A percentile compares a stretch with the other conserved stretches of the same genome.
phyloP scores from a whole-genome alignment of 352 stramenopile species.

The Thalassiosira mediterranea region DNA sequence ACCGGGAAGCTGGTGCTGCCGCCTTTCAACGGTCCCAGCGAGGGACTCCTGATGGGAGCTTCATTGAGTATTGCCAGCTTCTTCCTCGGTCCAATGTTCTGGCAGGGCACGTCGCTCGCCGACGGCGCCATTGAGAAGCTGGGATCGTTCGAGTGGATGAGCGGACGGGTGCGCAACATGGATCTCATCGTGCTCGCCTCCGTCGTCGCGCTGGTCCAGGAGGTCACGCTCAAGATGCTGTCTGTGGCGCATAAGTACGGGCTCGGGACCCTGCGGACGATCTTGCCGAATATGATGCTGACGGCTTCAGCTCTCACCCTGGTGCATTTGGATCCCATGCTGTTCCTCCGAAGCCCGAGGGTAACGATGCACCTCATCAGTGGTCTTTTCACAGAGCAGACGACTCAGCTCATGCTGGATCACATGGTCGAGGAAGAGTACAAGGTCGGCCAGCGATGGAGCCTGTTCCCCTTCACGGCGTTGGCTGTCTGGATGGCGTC shows the following conservation, averaged over 20 bases:
- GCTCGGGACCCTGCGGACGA: constrained; percentile 26
- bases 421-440: constrained; percentile 69
- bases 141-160: constrained; percentile 2
- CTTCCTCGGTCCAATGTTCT: constrained; percentile 64
- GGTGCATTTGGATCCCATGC: constrained; percentile 39
- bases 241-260: constrained; percentile 47
- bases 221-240: constrained; percentile 43
- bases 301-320: constrained; percentile 38
- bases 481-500: constrained; percentile 45
- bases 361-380: constrained; percentile 66
- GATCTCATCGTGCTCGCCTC: constrained; percentile 42
- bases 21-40: constrained; percentile 94
- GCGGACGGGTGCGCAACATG: constrained; percentile 44
- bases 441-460: constrained; percentile 47
- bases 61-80: constrained; percentile 69
- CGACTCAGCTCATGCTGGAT: constrained; percentile 80
- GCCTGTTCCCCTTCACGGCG: constrained; percentile 56
- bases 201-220: constrained; percentile 32
- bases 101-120: constrained; percentile 58
- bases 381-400: constrained; percentile 76
- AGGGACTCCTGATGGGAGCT: constrained; percentile 88
- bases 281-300: constrained; percentile 37
- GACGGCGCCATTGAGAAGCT: constrained; percentile 30
- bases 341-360: constrained; percentile 63
- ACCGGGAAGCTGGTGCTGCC: constrained; percentile 93